These are phyloP conservation scores for Coprinopsis strossmayeri DNA, from an alignment of 768 basidiomycete species.

Conservation along the genomic window DNA sequence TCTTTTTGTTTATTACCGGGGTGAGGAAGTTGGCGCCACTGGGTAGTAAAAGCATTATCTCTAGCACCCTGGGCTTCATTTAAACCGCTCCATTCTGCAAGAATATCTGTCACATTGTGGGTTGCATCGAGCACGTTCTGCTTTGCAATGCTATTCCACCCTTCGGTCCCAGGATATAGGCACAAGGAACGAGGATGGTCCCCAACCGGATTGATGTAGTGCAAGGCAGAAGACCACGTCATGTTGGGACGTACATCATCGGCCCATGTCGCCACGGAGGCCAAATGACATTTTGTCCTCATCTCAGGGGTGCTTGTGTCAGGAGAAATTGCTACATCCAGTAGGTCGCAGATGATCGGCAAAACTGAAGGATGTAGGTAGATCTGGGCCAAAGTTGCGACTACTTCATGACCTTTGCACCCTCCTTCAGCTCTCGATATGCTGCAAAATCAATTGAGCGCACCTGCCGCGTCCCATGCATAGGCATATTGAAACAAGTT, in stretches of 20 bases:
- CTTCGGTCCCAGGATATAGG: slow-evolving; percentile 64
- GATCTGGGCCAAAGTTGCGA: slow-evolving; percentile 92
- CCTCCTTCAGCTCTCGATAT: not conserved
- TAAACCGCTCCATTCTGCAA: slow-evolving; percentile 42
- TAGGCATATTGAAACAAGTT: no score
- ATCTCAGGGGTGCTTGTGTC: slow-evolving; percentile 6
- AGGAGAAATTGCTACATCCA: slow-evolving; percentile 42
- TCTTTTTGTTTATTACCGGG: slow-evolving; percentile 31
- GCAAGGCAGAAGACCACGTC: slow-evolving; percentile 68
- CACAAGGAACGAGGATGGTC: slow-evolving; percentile 67
- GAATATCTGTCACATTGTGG: slow-evolving; percentile 62
- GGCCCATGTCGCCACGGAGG: slow-evolving; percentile 85
- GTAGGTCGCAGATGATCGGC: slow-evolving; percentile 62
- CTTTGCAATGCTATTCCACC: slow-evolving; percentile 54
- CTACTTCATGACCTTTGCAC: slow-evolving; percentile 75
- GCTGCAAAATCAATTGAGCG: not conserved
- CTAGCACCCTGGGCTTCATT: slow-evolving; percentile 13
- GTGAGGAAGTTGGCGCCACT: slow-evolving; percentile 2
- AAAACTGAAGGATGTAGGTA: slow-evolving; percentile 74
- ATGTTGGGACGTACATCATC: slow-evolving; percentile 59
- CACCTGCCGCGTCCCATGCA: slow-evolving; percentile 4
- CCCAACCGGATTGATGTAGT: slow-evolving; percentile 67
- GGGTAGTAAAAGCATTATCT: slow-evolving; percentile 12
- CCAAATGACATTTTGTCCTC: slow-evolving; percentile 58
- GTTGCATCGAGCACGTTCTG: slow-evolving; percentile 75